Base-by-base conservation (phyloP, 2,329 filamentous ascomycete species). In the Pseudogymnoascus sp. region DNA sequence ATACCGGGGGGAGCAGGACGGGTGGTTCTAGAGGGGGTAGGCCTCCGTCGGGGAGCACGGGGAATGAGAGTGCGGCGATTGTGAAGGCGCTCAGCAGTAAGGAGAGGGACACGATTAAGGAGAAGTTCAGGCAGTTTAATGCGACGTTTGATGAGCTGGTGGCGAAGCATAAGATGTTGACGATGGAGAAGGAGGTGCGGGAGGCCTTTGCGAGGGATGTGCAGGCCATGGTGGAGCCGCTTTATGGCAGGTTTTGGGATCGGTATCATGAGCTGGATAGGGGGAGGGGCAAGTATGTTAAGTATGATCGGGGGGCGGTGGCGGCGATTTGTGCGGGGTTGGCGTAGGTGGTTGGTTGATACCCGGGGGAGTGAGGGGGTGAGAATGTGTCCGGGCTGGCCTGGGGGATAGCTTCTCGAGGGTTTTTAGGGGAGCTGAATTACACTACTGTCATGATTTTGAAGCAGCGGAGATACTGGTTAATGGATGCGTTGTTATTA, bases 251-350 rank as follows among this genome's bases (percentile, higher is more conserved):
- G 52, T 99, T 99, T 77, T 97, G 91, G 86, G 94, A 97, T 76
- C 84, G 93, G 29, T 99, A 99, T 73, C 92, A 97, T 73, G 94
- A 97, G 76, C 87, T 97, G 67, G 93, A 97, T 77, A 97, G 96
- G 79, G 94, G 94, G 64, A 95, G 92, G 77, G 93, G 93, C 68
- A 99, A 99, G 76, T 96, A 97, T 75, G 92, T 96, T 74, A 97
- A 96, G 78, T 97, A 96, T 74, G 92, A 97, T 78, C 97, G 97
- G 79, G 81, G 81, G 41, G 84, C 86, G 58, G 87, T 99, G 70
- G 85, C 89, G 55, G 83, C 84, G 21, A 80, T 88, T 8, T 87
- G 74, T 61, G 52, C 68, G 41, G 64, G 66, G 26, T 61, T 72
- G 49, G 63, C 60, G 37, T 45, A 45, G 31, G 8, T 7, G 31